Evolutionary conservation across 2,329 filamentous ascomycete species (phyloP).

Genomic region (Claviceps citrina): DNA sequence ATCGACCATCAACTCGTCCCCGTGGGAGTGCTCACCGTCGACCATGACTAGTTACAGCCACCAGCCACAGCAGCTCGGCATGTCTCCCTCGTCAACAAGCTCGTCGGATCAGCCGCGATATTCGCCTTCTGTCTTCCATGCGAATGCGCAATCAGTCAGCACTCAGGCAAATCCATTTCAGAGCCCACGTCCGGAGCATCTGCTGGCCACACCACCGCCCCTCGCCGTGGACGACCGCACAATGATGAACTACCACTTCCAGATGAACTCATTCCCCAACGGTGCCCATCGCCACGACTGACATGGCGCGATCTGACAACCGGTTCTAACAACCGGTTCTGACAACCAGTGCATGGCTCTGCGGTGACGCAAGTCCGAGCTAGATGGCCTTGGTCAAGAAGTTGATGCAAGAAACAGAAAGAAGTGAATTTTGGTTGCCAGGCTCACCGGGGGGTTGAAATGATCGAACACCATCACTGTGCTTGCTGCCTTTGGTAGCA

Average conservation of each 20-base stretch:
- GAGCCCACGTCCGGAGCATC: constrained; percentile 8
- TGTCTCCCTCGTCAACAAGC: constrained; percentile 1
- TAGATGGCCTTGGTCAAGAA: background rate
- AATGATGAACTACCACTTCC: constrained; percentile 12
- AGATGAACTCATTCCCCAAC: constrained; percentile 13
- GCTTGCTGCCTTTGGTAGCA: too few relatives aligned
- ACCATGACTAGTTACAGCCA: constrained; percentile 14
- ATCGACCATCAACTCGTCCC: constrained; percentile 18
- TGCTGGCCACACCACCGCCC: constrained; percentile 10
- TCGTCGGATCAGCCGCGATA: constrained; percentile 5
- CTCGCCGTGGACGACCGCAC: constrained; percentile 11
- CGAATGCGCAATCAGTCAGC: background rate
- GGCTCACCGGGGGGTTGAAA: too few relatives aligned
- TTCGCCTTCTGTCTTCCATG: constrained; percentile 3
- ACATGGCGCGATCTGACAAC: constrained; percentile 11
- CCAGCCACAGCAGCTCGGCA: constrained; percentile 7
- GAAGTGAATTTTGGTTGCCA: too few relatives aligned
- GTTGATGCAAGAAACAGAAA: background rate
- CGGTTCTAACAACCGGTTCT: background rate
- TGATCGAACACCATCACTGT: too few relatives aligned
- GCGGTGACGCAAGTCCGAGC: too few relatives aligned
- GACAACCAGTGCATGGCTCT: background rate
- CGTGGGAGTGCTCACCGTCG: constrained; percentile 19
- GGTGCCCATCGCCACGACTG: constrained; percentile 9
- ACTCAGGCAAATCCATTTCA: constrained; percentile 8